Evolutionary conservation across 2,329 filamentous ascomycete genomes (phyloP), one percentile per base, ranked within the genome.

Genomic region (Phyllosticta capitalensis): DNA sequence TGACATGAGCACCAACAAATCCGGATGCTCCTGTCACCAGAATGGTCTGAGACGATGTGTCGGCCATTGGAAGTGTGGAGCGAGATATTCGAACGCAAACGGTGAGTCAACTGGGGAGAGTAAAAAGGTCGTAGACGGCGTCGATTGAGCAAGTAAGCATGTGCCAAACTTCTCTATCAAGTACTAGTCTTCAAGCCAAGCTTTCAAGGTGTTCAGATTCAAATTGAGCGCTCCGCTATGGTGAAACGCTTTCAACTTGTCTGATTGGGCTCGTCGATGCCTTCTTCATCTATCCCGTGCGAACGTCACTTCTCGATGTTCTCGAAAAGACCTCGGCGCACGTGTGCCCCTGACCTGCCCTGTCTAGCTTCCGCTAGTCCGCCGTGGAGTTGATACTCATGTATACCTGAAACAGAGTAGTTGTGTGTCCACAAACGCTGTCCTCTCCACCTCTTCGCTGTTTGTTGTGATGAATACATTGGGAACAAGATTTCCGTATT

Each of bases 1-100:
- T 62, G 19, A 67, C 62, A 30, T 67, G 65, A 5, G 64, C 63
- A 17, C 64, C 65, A 50, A 67, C 64, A 59, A 67, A 67, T 33
- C 65, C 65, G n/a, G 64, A 65, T n/a, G 62, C 63, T 19, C 65
- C 64, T 24, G 65, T 67, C 24, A 67, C 64, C n/a, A 67, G 62
- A 28, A 66, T 58, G 55, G 56, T 54, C 56, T 50, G 56, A 20
- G 24, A 33, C 14, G 55, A 22, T 10, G 48, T 19, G 21, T 56
- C 28, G 14, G 38, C 38, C 22, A 56, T 56, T 22, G 53, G 19
- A 22, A 20, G 12, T 9, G 12, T 9, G 4, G 1, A 22, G 50
- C 3, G 3, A 6, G 30, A 9, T 38, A 12, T 10, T 45, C 38
- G 38, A 45, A n/a, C 14, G n/a, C 7, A 14, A 7, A 45, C 14